Conservation (phyloP, 2,329 filamentous ascomycete species). For the Teratosphaeria viscida region DNA sequence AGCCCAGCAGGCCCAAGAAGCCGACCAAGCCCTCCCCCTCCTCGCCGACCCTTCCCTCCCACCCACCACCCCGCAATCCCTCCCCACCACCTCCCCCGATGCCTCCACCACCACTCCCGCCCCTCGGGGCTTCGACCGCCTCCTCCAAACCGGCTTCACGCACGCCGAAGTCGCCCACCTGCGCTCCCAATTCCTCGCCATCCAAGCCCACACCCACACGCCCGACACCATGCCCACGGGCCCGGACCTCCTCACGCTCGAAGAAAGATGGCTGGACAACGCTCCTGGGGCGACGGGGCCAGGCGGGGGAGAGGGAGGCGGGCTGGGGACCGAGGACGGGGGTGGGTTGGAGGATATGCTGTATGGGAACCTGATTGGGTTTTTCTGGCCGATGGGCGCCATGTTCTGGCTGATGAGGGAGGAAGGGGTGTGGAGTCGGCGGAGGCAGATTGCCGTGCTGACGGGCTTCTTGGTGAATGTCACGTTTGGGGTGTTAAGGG, state of each 20-base stretch:
- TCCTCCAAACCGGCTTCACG: slow-evolving; percentile 73
- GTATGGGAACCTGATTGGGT: slow-evolving; percentile 80
- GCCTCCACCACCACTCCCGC: slow-evolving; percentile 39
- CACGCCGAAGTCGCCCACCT: slow-evolving; percentile 72
- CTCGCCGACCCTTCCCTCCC: slow-evolving; percentile 16
- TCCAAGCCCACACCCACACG: slow-evolving; percentile 71
- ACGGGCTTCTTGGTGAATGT: slow-evolving; percentile 75
- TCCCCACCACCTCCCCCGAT: slow-evolving; percentile 1
- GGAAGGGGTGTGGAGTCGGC: slow-evolving; percentile 74
- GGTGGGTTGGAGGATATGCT: slow-evolving; percentile 74
- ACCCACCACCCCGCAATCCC: background rate
- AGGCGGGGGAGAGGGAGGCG: slow-evolving; percentile 27
- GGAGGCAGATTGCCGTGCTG: slow-evolving; percentile 77
- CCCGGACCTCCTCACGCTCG: slow-evolving; percentile 62
- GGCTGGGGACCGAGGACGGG: slow-evolving; percentile 41
- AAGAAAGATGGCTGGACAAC: slow-evolving; percentile 84
- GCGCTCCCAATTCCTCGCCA: slow-evolving; percentile 76
- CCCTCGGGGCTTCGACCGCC: slow-evolving; percentile 77
- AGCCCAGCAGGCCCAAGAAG: slow-evolving; percentile 33
- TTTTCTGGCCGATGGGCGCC: slow-evolving; percentile 87
- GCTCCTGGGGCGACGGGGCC: slow-evolving; percentile 22
- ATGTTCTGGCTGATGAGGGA: slow-evolving; percentile 77
- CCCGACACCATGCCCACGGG: slow-evolving; percentile 82
- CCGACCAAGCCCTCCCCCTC: slow-evolving; percentile 29
- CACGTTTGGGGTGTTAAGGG: slow-evolving; percentile 59